Conservation (phyloP, 2,329 filamentous ascomycete species). For the Pseudogymnoascus sp. region DNA sequence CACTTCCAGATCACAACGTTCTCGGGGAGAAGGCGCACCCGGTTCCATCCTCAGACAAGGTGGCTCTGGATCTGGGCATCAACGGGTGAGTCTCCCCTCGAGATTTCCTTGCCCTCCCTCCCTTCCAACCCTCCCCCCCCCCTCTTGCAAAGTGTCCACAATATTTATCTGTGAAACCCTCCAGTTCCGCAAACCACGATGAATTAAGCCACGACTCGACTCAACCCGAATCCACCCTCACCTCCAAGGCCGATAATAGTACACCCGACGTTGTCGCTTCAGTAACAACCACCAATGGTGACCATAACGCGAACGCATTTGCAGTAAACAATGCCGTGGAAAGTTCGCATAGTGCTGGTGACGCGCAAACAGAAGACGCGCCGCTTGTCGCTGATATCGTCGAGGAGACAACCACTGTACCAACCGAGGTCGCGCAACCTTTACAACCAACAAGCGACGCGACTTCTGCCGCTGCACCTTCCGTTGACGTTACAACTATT, state of each 20-base stretch:
- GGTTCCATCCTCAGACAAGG: conserved; percentile 37
- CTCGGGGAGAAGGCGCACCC: conserved; percentile 44
- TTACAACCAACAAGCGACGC: neutral
- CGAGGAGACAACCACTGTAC: conserved; percentile 10
- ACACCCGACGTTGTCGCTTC: conserved; percentile 1
- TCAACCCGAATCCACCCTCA: conserved; percentile 15
- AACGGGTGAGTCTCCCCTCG: conserved; percentile 48
- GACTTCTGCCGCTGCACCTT: neutral
- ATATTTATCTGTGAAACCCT: conserved; percentile 27
- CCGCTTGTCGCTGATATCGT: neutral
- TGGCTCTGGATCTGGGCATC: conserved; percentile 43
- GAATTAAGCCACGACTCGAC: conserved; percentile 21
- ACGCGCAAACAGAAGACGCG: neutral
- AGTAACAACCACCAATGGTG: conserved; percentile 18
- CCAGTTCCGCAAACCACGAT: conserved; percentile 25
- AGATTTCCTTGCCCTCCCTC: conserved; percentile 21
- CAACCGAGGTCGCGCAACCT: conserved; percentile 11
- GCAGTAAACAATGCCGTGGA: neutral
- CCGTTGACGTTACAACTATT: neutral
- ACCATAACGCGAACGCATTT: conserved; percentile 16
- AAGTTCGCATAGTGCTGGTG: neutral
- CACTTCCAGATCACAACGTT: conserved; percentile 29
- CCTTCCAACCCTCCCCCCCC: conserved; percentile 21
- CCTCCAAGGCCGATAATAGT: conserved; percentile 10
- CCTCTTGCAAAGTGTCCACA: conserved; percentile 18